Conservation (phyloP, 2,329 filamentous ascomycete species). For the Fusarium tricinctum region DNA sequence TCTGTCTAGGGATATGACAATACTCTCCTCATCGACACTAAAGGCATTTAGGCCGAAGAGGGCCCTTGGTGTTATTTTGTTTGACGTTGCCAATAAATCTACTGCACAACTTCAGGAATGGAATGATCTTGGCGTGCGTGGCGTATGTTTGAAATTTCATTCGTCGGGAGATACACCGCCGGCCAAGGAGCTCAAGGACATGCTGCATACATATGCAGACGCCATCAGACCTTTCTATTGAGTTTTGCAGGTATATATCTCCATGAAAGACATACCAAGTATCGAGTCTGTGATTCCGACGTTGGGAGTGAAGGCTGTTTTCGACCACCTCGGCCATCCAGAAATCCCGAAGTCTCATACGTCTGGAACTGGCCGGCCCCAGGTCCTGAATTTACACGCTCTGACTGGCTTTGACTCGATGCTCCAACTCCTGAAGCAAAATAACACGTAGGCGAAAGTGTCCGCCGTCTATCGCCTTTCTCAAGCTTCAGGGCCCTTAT, state of each 20-base stretch:
- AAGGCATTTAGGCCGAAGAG: background rate
- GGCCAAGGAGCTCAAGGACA: background rate
- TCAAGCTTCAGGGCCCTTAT: background rate
- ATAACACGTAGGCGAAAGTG: background rate
- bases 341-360: background rate
- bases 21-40: background rate
- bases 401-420: background rate
- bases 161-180: background rate
- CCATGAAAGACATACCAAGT: background rate
- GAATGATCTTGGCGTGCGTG: background rate
- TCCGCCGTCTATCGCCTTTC: background rate
- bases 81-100: background rate
- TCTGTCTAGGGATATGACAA: background rate
- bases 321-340: background rate
- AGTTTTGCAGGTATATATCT: background rate
- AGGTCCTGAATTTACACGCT: background rate
- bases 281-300: background rate
- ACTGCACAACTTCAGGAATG: background rate
- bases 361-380: background rate
- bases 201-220: background rate
- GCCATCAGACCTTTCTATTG: background rate
- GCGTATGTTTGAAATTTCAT: constrained; percentile 1
- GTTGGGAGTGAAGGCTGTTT: background rate
- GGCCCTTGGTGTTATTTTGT: background rate
- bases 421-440: background rate